Evolutionary conservation across 768 basidiomycete species (phyloP), one percentile per base, ranked within the genome.

Genomic region (Hortiboletus campestris): DNA sequence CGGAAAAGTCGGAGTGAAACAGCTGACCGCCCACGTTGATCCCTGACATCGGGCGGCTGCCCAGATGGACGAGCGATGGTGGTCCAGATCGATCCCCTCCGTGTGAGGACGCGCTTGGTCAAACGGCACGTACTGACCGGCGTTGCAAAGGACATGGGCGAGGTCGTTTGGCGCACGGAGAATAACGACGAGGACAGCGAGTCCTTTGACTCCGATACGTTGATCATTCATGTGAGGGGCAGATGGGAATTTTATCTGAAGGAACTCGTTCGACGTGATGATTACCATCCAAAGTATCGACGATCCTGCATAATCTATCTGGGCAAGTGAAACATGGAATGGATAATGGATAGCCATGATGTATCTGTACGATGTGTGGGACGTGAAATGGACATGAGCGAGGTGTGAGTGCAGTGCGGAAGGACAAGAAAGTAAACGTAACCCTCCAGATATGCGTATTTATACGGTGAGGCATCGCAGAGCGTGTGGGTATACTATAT

Each of bases 181-280:
- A 78, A 85, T 57, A 94, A 92, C 60, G 89, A 91, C 71, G 78
- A 81, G 55, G 88, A 88, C 25, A 91, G 89, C 91, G 63, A 57
- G 76, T 61, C 6, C 6, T 19, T 43, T 2, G 10, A 12, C 25
- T 28, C 6, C 2, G 14, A 32, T 9, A 0, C 3, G 13, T 12
- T 9, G 29, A 16, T 25, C 22, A 20, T 20, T 56, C 31, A 46
- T 40, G 3, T 36, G 29, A 14, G 42, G 19, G 7, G n/a, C 32
- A 82, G 80, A 82, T 55, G 81, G 80, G 58, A 11, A n/a, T n/a
- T 78, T 79, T 56, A 62, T 82, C 44, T 57, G 68, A 19, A 69
- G 62, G 17, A 72, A 80, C 46, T 64, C 74, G 59, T 70, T 78
- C 49, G 38, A 70, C 28, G 76, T 74, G 8, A 80, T 80, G 0